Evolutionary conservation across 345 rosid species (phyloP).

Genomic region (Eucalyptus albens): DNA sequence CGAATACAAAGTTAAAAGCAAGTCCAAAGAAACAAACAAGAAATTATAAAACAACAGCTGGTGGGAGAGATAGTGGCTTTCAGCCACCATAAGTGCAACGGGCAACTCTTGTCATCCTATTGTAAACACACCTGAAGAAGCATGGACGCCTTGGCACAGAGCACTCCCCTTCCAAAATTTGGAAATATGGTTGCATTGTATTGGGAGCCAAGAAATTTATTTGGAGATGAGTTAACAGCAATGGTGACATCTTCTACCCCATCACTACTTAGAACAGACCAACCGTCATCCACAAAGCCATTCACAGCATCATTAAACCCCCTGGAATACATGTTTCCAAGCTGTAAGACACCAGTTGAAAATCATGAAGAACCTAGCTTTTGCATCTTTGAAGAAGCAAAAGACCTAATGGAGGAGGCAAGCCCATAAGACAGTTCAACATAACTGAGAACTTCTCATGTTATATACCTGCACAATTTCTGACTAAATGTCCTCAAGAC

Average conservation of each 20-base stretch:
- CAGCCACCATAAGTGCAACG: neutral
- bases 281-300: constrained; percentile 91
- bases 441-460: neutral
- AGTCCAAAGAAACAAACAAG: neutral
- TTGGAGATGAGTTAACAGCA: constrained; percentile 64
- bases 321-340: constrained; percentile 24
- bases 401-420: neutral
- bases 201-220: constrained; percentile 63
- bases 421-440: neutral
- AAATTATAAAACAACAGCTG: neutral
- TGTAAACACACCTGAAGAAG: constrained; percentile 57
- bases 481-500: constrained; percentile 93
- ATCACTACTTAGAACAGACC: constrained; percentile 77
- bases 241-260: constrained; percentile 83
- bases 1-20: neutral
- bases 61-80: neutral
- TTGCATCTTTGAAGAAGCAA: neutral
- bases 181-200: constrained; percentile 52
- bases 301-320: constrained; percentile 96
- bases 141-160: constrained; percentile 96
- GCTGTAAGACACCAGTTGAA: neutral
- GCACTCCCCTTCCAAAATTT: constrained; percentile 81
- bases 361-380: neutral
- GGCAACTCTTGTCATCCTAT: neutral
- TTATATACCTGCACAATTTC: constrained; percentile 67